A percentile compares a stretch with the other conserved stretches of the same genome.
Evolutionary conservation across 1,284 basidiomycete species (phyloP).

Genomic region (Trichosporon coremiiforme): DNA sequence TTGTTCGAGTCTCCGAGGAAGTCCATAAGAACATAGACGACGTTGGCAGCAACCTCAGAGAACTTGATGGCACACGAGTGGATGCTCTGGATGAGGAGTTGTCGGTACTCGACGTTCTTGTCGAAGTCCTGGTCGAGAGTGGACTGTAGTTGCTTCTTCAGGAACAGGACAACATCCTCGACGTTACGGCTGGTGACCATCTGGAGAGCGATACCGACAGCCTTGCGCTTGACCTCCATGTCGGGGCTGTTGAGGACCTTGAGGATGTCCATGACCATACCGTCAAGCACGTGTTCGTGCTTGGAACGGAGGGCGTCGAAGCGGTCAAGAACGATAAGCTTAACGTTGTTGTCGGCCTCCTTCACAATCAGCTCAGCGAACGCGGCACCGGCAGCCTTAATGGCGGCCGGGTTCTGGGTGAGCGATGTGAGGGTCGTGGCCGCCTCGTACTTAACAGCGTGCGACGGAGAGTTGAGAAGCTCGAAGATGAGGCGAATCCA

Average conservation of each 20-base stretch:
- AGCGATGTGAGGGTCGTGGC: slow-evolving; percentile 92
- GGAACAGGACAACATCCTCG: slow-evolving; percentile 93
- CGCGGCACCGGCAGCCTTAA: slow-evolving; percentile 89
- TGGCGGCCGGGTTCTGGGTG: slow-evolving; percentile 92
- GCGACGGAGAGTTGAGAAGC: slow-evolving; percentile 84
- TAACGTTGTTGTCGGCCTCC: slow-evolving; percentile 99
- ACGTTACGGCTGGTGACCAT: slow-evolving; percentile 95
- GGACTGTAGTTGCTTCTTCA: slow-evolving; percentile 94
- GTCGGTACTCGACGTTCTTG: slow-evolving; percentile 89
- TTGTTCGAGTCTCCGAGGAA: slow-evolving; percentile 97
- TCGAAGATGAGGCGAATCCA: slow-evolving; percentile 96
- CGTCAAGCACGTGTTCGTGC: slow-evolving; percentile 89
- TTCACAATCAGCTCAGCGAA: slow-evolving; percentile 90
- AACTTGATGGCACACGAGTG: slow-evolving; percentile 96
- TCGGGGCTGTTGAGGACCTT: slow-evolving; percentile 79
- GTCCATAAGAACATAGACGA: slow-evolving; percentile 97
- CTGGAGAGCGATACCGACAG: slow-evolving; percentile 83
- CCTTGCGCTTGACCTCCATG: slow-evolving; percentile 95
- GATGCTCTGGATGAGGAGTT: slow-evolving; percentile 95
- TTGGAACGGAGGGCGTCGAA: slow-evolving; percentile 82
- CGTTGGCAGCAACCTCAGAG: slow-evolving; percentile 95
- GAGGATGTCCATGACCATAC: slow-evolving; percentile 93
- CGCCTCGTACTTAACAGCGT: slow-evolving; percentile 97
- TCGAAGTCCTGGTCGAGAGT: slow-evolving; percentile 78
- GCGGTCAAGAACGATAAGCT: slow-evolving; percentile 94